These are phyloP conservation scores for Lipomyces orientalis DNA, from an alignment of 805 yeast species.

Conservation along the genomic window DNA sequence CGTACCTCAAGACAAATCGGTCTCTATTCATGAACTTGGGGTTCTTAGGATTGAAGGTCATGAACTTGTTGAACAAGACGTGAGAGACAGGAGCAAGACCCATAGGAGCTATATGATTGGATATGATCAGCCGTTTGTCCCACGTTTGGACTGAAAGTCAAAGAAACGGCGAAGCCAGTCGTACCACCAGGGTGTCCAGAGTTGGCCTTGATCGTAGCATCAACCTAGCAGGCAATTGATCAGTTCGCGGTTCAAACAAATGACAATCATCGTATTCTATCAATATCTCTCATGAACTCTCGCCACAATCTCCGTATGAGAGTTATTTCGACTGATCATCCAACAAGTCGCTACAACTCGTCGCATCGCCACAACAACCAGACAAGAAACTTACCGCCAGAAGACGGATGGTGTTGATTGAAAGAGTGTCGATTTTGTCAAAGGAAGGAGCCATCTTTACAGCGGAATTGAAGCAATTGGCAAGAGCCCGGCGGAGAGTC, in stretches of 20 bases:
- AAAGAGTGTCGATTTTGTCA: constrained; percentile 69
- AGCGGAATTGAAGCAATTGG: constrained; percentile 13
- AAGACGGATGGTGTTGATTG: constrained; percentile 86
- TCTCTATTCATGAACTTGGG: constrained; percentile 95
- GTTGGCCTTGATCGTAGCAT: constrained; percentile 84
- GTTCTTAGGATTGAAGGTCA: constrained; percentile 88
- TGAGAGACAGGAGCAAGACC: constrained; percentile 98
- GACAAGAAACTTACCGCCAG: constrained; percentile 59
- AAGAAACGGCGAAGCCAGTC: neutral
- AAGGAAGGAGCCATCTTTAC: constrained; percentile 42
- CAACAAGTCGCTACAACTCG: too few species aligned
- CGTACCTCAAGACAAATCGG: constrained; percentile 79
- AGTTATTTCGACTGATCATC: neutral
- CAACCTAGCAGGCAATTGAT: constrained; percentile 53
- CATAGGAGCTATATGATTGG: constrained; percentile 71
- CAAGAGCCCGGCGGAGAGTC: constrained; percentile 35
- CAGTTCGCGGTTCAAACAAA: constrained; percentile 9
- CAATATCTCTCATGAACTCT: neutral
- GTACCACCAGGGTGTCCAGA: constrained; percentile 93
- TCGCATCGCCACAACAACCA: neutral
- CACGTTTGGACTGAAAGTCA: neutral
- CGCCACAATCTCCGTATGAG: neutral
- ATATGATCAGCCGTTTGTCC: constrained; percentile 11
- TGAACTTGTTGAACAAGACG: constrained; percentile 71
- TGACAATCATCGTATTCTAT: neutral